These are phyloP conservation scores for Chlorella vulgaris DNA, from an alignment of 139 green algal genomes.

Conservation along the genomic window DNA sequence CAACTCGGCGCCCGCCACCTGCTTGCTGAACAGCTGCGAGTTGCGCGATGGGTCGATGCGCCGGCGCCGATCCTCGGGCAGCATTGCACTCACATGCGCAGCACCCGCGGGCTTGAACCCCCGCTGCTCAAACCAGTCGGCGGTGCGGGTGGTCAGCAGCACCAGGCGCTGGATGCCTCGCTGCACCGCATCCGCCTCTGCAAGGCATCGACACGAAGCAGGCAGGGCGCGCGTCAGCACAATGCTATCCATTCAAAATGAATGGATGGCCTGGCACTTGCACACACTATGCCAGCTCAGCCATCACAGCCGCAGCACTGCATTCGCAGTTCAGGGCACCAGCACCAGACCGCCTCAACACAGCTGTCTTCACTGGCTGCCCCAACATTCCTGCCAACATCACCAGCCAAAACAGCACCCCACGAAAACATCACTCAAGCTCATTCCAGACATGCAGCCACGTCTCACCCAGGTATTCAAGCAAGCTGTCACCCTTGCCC, in stretches of 20 bases:
- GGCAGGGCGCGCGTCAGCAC: not conserved
- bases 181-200: conserved; percentile 44
- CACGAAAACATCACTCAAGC: no score
- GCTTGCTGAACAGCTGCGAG: conserved; percentile 87
- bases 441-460: not conserved
- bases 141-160: conserved; percentile 60
- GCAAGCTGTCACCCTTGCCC: conserved; percentile 89
- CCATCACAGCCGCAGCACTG: no score
- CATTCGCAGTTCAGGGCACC: no score
- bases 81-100: conserved; percentile 31
- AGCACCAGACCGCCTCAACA: no score
- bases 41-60: conserved; percentile 76
- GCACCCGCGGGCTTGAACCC: conserved; percentile 56
- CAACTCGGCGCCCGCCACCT: not conserved
- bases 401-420: no score
- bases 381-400: no score
- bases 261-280: no score
- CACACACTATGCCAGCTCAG: no score
- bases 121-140: conserved; percentile 89
- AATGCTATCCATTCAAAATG: no score
- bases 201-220: not conserved
- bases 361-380: no score
- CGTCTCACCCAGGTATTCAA: conserved; percentile 62
- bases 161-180: conserved; percentile 50
- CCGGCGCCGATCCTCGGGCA: conserved; percentile 48